Conservation (phyloP, 768 basidiomycete genomes). For the Kwoniella dejecticola region DNA sequence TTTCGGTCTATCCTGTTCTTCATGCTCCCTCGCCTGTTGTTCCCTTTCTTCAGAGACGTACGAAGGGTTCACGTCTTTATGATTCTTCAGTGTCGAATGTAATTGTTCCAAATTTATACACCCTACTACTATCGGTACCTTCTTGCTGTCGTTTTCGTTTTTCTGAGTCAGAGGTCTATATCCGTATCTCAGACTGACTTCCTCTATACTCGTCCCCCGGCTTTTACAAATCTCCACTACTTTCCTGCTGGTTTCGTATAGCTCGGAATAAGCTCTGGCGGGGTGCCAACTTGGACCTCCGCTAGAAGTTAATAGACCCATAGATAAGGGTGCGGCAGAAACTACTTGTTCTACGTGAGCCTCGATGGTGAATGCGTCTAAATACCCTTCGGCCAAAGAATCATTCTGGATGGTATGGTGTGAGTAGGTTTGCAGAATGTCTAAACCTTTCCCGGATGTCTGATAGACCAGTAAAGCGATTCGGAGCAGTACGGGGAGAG, state of each 20-base stretch:
- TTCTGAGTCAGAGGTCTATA: conserved; percentile 37
- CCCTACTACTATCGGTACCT: conserved; percentile 52
- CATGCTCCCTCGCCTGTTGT: background rate
- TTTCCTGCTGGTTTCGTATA: conserved; percentile 28
- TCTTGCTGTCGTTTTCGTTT: conserved; percentile 22
- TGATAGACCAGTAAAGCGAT: conserved; percentile 42
- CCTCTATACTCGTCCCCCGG: conserved; percentile 36
- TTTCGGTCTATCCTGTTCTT: conserved; percentile 16
- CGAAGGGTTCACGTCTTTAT: conserved; percentile 1
- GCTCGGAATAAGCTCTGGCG: conserved; percentile 11
- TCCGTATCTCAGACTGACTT: conserved; percentile 51
- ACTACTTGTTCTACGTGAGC: conserved; percentile 42
- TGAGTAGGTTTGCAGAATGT: conserved; percentile 53
- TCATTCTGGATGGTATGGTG: conserved; percentile 53
- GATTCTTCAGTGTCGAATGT: conserved; percentile 33
- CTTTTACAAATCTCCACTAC: conserved; percentile 27
- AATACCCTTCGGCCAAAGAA: conserved; percentile 39
- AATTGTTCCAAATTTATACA: conserved; percentile 51
- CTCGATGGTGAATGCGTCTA: conserved; percentile 30
- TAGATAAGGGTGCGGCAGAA: conserved; percentile 54
- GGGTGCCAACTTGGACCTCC: conserved; percentile 55
- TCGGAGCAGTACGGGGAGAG: conserved; percentile 52
- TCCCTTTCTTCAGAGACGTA: conserved; percentile 3
- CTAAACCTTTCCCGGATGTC: conserved; percentile 33
- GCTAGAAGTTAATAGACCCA: conserved; percentile 50